Percentiles rank a stretch among this genome's conserved stretches.
Evolutionary conservation across 495 filamentous ascomycete genomes (phyloP).

Genomic region (Talaromyces liani): DNA sequence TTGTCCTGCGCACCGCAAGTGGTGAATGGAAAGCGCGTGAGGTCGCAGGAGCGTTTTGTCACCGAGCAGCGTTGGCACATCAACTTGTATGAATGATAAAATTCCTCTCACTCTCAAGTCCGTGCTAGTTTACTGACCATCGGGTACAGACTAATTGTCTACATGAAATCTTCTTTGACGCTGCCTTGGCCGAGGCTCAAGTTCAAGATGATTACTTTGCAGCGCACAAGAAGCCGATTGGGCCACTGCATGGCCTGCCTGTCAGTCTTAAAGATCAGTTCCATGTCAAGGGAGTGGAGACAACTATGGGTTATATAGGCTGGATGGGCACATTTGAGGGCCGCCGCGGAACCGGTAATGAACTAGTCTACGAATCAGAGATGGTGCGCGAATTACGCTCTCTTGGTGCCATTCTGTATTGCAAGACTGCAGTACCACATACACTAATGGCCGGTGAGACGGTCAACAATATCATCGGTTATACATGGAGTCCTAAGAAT

Average conservation of each 20-base stretch:
- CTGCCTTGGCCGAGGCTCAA: conserved; percentile 51
- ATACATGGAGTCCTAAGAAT: conserved; percentile 46
- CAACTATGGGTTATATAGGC: conserved; percentile 58
- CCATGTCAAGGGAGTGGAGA: conserved; percentile 57
- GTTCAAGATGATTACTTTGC: conserved; percentile 50
- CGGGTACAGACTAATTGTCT: conserved; percentile 45
- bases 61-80: conserved; percentile 49
- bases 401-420: conserved; percentile 31
- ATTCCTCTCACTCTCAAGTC: background rate
- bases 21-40: conserved; percentile 40
- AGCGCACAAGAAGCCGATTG: conserved; percentile 38
- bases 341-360: conserved; percentile 29
- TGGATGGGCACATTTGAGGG: conserved; percentile 49
- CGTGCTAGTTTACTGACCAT: background rate
- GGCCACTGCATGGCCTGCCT: conserved; percentile 59
- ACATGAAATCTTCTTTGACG: conserved; percentile 56
- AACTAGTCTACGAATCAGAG: conserved; percentile 36
- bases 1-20: conserved; percentile 37
- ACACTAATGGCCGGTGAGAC: conserved; percentile 47
- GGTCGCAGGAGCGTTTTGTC: conserved; percentile 49
- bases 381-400: conserved; percentile 40
- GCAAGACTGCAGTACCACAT: conserved; percentile 52
- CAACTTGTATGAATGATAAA: conserved; percentile 34
- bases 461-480: conserved; percentile 48
- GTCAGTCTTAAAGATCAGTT: conserved; percentile 66